A percentile compares a stretch with the other conserved stretches of the same genome.
Evolutionary conservation across 2,329 filamentous ascomycete species (phyloP).

Genomic region (Cladosporium cucumerinum): DNA sequence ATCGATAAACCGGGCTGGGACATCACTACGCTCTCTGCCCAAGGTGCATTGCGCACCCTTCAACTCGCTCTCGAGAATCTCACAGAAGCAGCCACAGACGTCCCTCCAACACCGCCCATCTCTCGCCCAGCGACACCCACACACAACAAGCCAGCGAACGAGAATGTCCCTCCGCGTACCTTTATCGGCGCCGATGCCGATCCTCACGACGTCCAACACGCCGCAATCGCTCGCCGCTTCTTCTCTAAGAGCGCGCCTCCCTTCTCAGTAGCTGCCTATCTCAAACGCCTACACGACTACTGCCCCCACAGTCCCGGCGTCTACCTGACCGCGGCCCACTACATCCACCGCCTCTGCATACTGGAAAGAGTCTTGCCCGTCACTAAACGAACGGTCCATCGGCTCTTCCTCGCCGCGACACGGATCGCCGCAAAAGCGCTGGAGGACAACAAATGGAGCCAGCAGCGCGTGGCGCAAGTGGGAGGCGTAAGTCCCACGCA

Average conservation of each 20-base stretch:
- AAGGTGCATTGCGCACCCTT: slow-evolving; percentile 76
- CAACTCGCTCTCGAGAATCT: slow-evolving; percentile 58
- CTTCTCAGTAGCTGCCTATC: slow-evolving; percentile 79
- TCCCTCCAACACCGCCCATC: slow-evolving; percentile 74
- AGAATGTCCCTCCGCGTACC: slow-evolving; percentile 31
- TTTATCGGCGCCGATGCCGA: slow-evolving; percentile 62
- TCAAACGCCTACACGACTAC: slow-evolving; percentile 80
- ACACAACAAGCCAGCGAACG: slow-evolving; percentile 50
- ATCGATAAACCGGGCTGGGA: slow-evolving; percentile 52
- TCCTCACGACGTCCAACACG: slow-evolving; percentile 73
- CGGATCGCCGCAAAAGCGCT: slow-evolving; percentile 89
- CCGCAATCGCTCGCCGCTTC: slow-evolving; percentile 85
- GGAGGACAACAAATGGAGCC: slow-evolving; percentile 87
- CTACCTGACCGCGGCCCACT: slow-evolving; percentile 83
- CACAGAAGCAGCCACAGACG: slow-evolving; percentile 69
- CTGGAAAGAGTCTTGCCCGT: slow-evolving; percentile 72
- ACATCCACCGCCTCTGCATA: slow-evolving; percentile 79
- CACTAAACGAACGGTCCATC: slow-evolving; percentile 79
- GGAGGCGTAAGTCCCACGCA: slow-evolving; percentile 82
- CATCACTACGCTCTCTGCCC: slow-evolving; percentile 68
- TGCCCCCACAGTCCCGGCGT: slow-evolving; percentile 93
- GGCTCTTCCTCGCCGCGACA: slow-evolving; percentile 77
- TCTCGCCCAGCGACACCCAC: slow-evolving; percentile 58
- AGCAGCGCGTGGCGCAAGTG: slow-evolving; percentile 78
- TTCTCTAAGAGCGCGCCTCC: slow-evolving; percentile 84